Evolutionary conservation across 2,329 filamentous ascomycete species (phyloP).

Genomic region (Orbilia javanica): DNA sequence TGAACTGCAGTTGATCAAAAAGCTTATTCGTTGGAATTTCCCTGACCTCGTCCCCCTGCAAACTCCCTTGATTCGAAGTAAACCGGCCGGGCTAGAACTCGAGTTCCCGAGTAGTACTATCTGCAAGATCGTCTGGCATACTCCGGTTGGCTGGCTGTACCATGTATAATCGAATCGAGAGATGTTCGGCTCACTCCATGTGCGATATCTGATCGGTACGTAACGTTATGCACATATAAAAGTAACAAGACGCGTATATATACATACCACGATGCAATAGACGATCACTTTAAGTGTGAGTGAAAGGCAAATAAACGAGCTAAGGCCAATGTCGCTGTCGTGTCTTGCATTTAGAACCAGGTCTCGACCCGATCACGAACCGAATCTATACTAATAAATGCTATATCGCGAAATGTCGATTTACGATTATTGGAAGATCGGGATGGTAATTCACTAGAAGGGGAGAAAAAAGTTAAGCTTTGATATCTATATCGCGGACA

Average conservation of each 20-base stretch:
- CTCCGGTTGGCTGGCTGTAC: conserved; percentile 2
- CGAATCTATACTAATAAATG: not conserved
- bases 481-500: not conserved
- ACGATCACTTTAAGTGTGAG: no score
- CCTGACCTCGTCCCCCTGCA: not conserved
- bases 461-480: not conserved
- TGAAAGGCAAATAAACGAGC: no score
- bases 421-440: not conserved
- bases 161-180: not conserved
- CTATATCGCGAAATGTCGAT: not conserved
- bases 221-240: not conserved
- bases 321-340: not conserved
- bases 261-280: no score
- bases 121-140: conserved; percentile 1
- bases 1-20: conserved; percentile 17
- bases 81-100: not conserved
- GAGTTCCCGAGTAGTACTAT: no score
- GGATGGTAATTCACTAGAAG: not conserved
- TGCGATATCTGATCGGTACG: not conserved
- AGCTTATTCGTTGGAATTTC: not conserved
- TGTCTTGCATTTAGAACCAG: not conserved
- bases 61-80: not conserved
- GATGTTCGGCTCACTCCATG: not conserved
- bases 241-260: not conserved
- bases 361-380: not conserved